Evolutionary conservation across 139 green algal genomes (phyloP), one percentile per base, ranked within the genome.

Genomic region (Volvox reticuliferus): DNA sequence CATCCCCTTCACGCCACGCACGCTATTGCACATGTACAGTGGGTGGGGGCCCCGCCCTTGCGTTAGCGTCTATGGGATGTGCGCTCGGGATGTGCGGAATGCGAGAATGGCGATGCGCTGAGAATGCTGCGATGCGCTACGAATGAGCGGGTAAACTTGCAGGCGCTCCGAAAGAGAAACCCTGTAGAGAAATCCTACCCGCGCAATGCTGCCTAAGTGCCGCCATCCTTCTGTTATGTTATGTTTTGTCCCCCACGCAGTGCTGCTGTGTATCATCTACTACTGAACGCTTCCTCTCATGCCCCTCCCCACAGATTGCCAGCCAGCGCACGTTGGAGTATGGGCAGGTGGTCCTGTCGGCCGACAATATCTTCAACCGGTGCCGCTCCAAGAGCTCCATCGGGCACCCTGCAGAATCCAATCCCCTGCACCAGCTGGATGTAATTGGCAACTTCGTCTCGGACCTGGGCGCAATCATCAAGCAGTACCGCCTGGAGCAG

Each of bases 381-480:
- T 97, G 94, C 89, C 87, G 91, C 61, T 96, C 93, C 68, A 94
- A 95, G 9, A 96, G 96, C 68, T 95, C 89, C 44, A 89, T 89
- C 69, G 85, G 85, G 22, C 96, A 98, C 87, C 91, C 95, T 0
- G 50, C 94, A 17, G 93, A 97, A 90, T 95, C 90, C 32, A 96
- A 96, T 81, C 94, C 97, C 3, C 76, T 98, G 79, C 93, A 97
- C 79, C 97, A 99, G 94, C 94, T 99, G 84, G 95, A 97, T 33
- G 96, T 98, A 13, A 96, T 99, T 18, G 96, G 96, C 28, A 95
- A 98, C 89, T 99, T 96, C 91, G 92, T 98, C 81, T 93, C 94
- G 6, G 97, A 99, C 90, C 88, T 98, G 92, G 88, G 90, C 9
- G 88, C 89, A 1, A 97, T 97, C 65, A 92, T 96, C 62, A 94